A percentile compares a stretch with the other conserved stretches of the same genome.
These are phyloP conservation scores for Trichoderma arundinaceum DNA, from an alignment of 2,329 filamentous ascomycete genomes.

Conservation along the genomic window DNA sequence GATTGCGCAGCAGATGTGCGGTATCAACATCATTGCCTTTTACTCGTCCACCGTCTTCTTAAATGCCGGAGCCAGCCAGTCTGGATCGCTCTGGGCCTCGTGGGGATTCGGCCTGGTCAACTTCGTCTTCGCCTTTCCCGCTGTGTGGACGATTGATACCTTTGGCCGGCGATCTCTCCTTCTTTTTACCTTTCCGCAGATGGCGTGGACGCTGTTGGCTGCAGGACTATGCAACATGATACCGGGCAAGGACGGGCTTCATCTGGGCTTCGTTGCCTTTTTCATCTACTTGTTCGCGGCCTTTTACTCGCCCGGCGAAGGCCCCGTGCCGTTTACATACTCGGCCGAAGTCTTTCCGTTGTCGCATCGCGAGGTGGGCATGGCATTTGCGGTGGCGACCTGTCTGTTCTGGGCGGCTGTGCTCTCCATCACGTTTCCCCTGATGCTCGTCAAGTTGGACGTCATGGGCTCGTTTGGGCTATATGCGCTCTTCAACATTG, in stretches of 20 bases:
- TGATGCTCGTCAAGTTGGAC: slow-evolving; percentile 54
- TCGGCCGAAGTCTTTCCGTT: slow-evolving; percentile 73
- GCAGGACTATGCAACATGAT: slow-evolving; percentile 59
- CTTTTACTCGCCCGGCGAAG: slow-evolving; percentile 62
- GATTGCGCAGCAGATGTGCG: slow-evolving; percentile 76
- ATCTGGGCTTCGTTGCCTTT: slow-evolving; percentile 56
- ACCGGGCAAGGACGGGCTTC: slow-evolving; percentile 43
- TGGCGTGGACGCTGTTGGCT: slow-evolving; percentile 49
- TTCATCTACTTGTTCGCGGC: slow-evolving; percentile 63
- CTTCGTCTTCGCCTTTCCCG: slow-evolving; percentile 63
- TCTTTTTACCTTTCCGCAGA: slow-evolving; percentile 51
- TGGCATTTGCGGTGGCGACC: slow-evolving; percentile 72
- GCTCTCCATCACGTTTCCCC: slow-evolving; percentile 67
- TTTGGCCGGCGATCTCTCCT: slow-evolving; percentile 60
- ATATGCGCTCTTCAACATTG: slow-evolving; percentile 61
- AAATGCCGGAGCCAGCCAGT: slow-evolving; percentile 60
- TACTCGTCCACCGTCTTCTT: slow-evolving; percentile 70
- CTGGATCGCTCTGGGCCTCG: slow-evolving; percentile 63
- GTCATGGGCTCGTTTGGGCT: slow-evolving; percentile 59
- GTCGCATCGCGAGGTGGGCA: slow-evolving; percentile 72
- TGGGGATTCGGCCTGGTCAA: slow-evolving; percentile 64
- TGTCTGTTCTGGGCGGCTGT: slow-evolving; percentile 66
- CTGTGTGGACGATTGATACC: slow-evolving; percentile 64
- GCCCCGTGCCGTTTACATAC: slow-evolving; percentile 71
- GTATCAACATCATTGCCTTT: slow-evolving; percentile 76